These are phyloP conservation scores for Papilionanthe hybrid DNA, from an alignment of 116 monocot genomes.

Conservation along the genomic window DNA sequence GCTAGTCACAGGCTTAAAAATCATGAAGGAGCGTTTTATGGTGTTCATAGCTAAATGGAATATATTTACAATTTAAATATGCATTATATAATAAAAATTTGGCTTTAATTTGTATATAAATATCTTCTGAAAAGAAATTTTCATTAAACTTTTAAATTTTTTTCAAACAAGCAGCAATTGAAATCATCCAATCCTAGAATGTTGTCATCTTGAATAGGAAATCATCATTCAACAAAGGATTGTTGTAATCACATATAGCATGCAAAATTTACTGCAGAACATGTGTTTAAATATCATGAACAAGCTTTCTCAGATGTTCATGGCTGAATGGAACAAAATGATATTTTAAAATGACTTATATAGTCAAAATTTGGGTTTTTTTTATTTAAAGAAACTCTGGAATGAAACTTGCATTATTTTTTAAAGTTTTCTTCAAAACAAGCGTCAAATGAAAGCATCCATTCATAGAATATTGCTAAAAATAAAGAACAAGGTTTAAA, in stretches of 20 bases:
- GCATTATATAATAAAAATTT: too few species aligned
- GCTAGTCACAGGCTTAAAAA: too few species aligned
- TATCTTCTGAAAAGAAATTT: too few species aligned
- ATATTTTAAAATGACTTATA: background rate
- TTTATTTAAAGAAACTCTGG: background rate
- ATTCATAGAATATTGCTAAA: background rate
- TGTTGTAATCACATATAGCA: too few species aligned
- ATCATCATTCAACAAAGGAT: too few species aligned
- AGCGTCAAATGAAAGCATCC: background rate
- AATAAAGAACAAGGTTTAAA: background rate
- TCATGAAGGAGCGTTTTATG: too few species aligned
- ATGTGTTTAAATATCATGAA: background rate
- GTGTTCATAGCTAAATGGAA: too few species aligned
- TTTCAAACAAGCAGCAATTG: background rate
- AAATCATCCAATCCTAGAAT: background rate
- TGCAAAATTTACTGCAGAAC: background rate
- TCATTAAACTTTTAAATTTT: too few species aligned
- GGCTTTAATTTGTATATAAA: too few species aligned
- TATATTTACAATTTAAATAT: too few species aligned
- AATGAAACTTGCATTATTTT: background rate
- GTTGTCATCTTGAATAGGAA: background rate
- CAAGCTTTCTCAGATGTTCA: background rate
- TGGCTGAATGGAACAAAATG: background rate
- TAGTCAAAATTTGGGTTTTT: background rate
- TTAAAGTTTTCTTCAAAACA: background rate